phyloP scores from a whole-genome alignment of 805 yeast genomes.

The Teunomyces kruisii region DNA sequence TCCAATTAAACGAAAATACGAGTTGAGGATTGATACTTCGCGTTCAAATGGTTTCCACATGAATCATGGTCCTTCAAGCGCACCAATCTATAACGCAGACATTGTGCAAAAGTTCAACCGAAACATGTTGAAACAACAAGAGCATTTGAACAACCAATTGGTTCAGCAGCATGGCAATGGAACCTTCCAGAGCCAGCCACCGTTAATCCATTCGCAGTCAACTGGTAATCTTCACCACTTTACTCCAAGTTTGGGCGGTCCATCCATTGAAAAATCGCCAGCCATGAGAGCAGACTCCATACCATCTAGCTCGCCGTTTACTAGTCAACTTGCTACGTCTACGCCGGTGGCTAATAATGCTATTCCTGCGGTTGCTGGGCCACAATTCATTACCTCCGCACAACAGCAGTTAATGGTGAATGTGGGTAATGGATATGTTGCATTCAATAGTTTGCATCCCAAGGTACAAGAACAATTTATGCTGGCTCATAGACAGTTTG shows the following conservation, averaged over 20 bases:
- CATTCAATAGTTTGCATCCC: slow-evolving; percentile 16
- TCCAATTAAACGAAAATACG: slow-evolving; percentile 13
- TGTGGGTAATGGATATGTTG: slow-evolving; percentile 19
- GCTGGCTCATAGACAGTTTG: slow-evolving; percentile 18
- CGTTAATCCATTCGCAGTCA: slow-evolving; percentile 14
- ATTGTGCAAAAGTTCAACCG: slow-evolving; percentile 19
- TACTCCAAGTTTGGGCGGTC: not conserved
- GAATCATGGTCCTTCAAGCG: slow-evolving; percentile 29
- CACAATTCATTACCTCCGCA: not conserved
- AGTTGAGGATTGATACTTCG: slow-evolving; percentile 17
- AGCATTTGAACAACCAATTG: slow-evolving; percentile 1
- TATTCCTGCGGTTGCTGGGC: not conserved
- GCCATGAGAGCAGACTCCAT: not conserved
- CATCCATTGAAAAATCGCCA: not conserved
- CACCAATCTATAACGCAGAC: slow-evolving; percentile 36
- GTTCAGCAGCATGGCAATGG: not conserved
- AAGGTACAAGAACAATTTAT: slow-evolving; percentile 18
- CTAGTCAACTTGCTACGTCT: not conserved
- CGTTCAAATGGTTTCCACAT: slow-evolving; percentile 11
- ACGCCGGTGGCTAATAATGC: slow-evolving; percentile 3
- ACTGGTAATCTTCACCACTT: slow-evolving; percentile 15
- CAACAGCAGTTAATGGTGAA: slow-evolving; percentile 20
- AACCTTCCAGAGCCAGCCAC: slow-evolving; percentile 6
- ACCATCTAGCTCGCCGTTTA: not conserved
- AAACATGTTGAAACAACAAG: slow-evolving; percentile 13